Evolutionary conservation across 768 basidiomycete species (phyloP).

Genomic region (Peribolospora baueri): DNA sequence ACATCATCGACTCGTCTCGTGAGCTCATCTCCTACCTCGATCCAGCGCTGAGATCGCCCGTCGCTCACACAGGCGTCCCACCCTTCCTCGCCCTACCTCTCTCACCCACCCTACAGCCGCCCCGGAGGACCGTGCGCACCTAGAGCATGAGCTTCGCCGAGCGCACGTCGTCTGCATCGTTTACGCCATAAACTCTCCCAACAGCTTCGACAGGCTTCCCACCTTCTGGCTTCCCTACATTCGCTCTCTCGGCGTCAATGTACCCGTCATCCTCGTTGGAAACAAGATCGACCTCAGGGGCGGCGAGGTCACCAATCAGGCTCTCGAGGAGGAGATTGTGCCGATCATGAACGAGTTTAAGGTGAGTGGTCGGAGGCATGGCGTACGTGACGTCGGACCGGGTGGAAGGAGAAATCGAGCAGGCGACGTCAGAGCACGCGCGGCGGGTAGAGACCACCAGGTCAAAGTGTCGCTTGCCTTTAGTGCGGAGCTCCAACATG

Average conservation of each 20-base stretch:
- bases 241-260: constrained; percentile 84
- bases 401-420: no score
- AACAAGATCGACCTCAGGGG: constrained; percentile 95
- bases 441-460: no score
- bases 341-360: constrained; percentile 99
- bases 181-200: constrained; percentile 86
- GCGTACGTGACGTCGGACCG: constrained; percentile 7
- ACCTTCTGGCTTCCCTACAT: constrained; percentile 94
- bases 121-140: constrained; percentile 58
- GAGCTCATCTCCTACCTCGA: constrained; percentile 15
- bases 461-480: background rate
- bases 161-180: constrained; percentile 97
- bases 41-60: background rate
- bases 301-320: constrained; percentile 79
- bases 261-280: constrained; percentile 86
- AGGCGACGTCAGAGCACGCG: no score
- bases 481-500: background rate
- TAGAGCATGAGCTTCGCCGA: constrained; percentile 85
- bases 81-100: background rate
- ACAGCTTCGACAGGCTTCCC: constrained; percentile 92
- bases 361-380: constrained; percentile 24
- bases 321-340: constrained; percentile 74
- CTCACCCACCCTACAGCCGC: constrained; percentile 31
- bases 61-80: background rate
- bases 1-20: constrained; percentile 96